phyloP scores from a whole-genome alignment of 352 stramenopile species.

The Poterioochromonas sp. region DNA sequence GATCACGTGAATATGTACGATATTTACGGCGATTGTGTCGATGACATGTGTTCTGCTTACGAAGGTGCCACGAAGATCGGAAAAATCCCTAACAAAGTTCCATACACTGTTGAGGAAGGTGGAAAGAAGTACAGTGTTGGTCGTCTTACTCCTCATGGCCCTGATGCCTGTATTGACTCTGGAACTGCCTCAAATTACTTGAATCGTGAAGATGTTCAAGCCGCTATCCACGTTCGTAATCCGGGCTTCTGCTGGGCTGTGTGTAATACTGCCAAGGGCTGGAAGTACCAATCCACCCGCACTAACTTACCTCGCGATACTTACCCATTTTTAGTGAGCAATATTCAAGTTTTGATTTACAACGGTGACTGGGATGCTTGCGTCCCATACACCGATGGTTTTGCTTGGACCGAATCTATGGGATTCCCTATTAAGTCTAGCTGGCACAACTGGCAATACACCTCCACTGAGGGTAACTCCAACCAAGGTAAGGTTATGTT shows the following conservation, averaged over 20 bases:
- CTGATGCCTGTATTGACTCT: constrained; percentile 46
- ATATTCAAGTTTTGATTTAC: constrained; percentile 53
- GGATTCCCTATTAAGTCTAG: constrained; percentile 36
- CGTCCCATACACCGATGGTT: constrained; percentile 53
- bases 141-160: constrained; percentile 21
- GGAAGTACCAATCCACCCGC: constrained; percentile 46
- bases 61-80: not conserved
- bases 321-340: constrained; percentile 44
- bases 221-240: constrained; percentile 46
- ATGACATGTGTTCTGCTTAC: not conserved
- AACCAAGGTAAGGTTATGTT: constrained; percentile 17
- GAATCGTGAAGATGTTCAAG: constrained; percentile 41
- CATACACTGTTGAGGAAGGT: constrained; percentile 13
- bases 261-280: constrained; percentile 40
- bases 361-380: constrained; percentile 63
- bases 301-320: constrained; percentile 47
- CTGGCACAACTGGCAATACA: constrained; percentile 46
- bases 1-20: constrained; percentile 44
- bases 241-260: constrained; percentile 44
- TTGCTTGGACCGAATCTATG: constrained; percentile 46
- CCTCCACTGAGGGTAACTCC: constrained; percentile 21
- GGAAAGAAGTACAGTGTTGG: not conserved
- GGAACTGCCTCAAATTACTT: constrained; percentile 40
- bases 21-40: constrained; percentile 40
- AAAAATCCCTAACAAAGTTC: not conserved